These are phyloP conservation scores for Protomyces inundatus DNA, from an alignment of 1,139 yeast genomes.

Conservation along the genomic window DNA sequence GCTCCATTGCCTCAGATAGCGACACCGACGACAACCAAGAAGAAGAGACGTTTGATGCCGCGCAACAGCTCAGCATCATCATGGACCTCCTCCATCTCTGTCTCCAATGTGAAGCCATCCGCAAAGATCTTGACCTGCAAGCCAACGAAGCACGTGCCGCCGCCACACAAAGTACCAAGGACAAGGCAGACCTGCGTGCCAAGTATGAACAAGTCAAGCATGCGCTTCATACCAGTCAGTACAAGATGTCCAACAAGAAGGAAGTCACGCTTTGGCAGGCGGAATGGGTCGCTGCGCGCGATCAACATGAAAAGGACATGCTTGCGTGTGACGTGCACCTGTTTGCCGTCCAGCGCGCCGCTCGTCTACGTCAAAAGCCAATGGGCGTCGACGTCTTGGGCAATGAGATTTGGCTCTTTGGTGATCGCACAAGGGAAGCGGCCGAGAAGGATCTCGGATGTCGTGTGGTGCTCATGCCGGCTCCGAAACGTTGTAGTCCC, in stretches of 20 bases:
- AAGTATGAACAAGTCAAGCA: not conserved
- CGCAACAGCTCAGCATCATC: not conserved
- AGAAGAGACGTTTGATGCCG: not conserved
- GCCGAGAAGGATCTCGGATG: not conserved
- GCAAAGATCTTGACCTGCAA: not conserved
- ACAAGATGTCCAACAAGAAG: not conserved
- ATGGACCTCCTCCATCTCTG: not conserved
- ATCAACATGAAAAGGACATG: not conserved
- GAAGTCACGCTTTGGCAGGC: not conserved
- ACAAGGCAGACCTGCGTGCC: not conserved
- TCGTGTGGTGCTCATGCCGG: not conserved
- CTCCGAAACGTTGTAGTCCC: not conserved
- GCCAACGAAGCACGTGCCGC: not conserved
- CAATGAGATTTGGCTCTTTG: not conserved
- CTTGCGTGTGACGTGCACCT: not conserved
- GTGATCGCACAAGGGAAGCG: not conserved
- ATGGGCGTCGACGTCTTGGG: not conserved
- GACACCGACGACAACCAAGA: not conserved
- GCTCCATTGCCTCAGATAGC: not conserved
- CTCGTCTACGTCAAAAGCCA: not conserved
- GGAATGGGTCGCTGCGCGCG: not conserved
- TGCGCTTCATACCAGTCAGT: not conserved
- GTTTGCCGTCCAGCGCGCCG: not conserved
- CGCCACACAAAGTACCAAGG: not conserved
- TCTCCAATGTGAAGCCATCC: not conserved